These are phyloP conservation scores for Rhizopus delemar DNA, from an alignment of 371 early-diverging fungal species.

Conservation along the genomic window DNA sequence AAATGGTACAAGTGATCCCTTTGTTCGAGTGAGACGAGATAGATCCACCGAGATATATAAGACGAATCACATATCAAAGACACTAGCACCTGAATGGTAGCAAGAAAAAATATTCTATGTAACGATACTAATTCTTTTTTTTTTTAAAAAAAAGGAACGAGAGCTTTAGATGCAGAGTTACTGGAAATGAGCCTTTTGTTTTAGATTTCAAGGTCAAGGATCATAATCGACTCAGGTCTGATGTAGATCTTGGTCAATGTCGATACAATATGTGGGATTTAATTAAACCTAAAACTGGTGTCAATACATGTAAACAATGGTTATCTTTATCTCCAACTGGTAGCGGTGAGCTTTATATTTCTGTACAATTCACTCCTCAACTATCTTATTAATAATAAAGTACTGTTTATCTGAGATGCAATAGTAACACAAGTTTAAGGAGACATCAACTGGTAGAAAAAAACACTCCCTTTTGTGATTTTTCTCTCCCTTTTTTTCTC, in stretches of 20 bases:
- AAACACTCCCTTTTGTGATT: background rate
- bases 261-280: slow-evolving; percentile 61
- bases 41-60: slow-evolving; percentile 66
- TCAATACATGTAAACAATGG: slow-evolving; percentile 34
- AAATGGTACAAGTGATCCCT: slow-evolving; percentile 65
- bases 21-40: slow-evolving; percentile 49
- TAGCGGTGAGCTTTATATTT: slow-evolving; percentile 44
- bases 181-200: slow-evolving; percentile 43
- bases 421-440: background rate
- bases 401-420: background rate
- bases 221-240: slow-evolving; percentile 65
- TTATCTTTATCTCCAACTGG: slow-evolving; percentile 42
- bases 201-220: slow-evolving; percentile 68
- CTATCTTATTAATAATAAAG: background rate
- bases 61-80: slow-evolving; percentile 78
- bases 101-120: slow-evolving; percentile 1
- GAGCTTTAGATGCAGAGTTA: slow-evolving; percentile 27
- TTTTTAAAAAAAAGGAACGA: slow-evolving; percentile 35
- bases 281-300: slow-evolving; percentile 32
- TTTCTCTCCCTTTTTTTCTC: background rate
- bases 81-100: slow-evolving; percentile 71
- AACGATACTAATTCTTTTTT: too few species aligned
- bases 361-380: background rate
- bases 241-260: slow-evolving; percentile 65
- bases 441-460: background rate